Evolutionary conservation across 768 basidiomycete species (phyloP).

Genomic region (Clitopilus hobsonii): DNA sequence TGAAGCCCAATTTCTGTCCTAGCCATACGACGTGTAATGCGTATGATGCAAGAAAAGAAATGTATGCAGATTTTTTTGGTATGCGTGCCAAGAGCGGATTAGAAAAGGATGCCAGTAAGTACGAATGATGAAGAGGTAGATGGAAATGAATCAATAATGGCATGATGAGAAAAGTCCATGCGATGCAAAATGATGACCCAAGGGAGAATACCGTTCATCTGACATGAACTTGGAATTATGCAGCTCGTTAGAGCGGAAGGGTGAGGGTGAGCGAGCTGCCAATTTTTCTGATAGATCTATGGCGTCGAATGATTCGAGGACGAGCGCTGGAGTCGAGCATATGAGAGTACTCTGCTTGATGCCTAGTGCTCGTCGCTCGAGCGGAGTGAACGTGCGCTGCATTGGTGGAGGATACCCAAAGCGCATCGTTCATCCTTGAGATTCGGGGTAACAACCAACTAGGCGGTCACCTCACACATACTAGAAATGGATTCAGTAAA

Average conservation of each 20-base stretch:
- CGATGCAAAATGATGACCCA: neutral
- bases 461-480: neutral
- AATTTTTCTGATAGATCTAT: no score
- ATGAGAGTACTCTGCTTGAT: no score
- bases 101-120: neutral
- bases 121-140: neutral
- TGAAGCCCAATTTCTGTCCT: neutral
- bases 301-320: no score
- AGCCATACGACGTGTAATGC: no score
- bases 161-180: neutral
- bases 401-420: no score
- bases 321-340: no score
- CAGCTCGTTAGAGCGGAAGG: neutral
- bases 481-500: neutral
- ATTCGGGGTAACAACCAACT: neutral
- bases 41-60: no score
- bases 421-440: neutral
- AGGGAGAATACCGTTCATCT: neutral
- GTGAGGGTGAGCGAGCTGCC: no score
- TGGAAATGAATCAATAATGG: neutral
- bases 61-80: no score
- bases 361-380: no score
- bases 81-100: no score
- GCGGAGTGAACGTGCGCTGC: no score
- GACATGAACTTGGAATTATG: neutral